Evolutionary conservation across 805 yeast genomes (phyloP).

Genomic region (Jamesozyma gamospora): DNA sequence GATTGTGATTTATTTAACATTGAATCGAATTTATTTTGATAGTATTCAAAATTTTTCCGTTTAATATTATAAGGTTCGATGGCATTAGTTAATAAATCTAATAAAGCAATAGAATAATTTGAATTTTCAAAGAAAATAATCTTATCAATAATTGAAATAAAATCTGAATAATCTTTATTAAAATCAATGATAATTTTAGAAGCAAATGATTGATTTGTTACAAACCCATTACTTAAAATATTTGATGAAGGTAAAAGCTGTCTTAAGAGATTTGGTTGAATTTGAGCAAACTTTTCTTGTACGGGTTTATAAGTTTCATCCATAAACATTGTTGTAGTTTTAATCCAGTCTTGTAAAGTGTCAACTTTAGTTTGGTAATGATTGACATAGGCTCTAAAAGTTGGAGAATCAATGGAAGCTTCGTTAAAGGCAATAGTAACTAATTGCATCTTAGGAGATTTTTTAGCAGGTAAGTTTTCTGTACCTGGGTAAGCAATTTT

Average conservation of each 20-base stretch:
- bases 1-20: conserved; percentile 42
- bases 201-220: conserved; percentile 62
- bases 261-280: conserved; percentile 35
- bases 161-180: conserved; percentile 11
- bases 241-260: conserved; percentile 38
- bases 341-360: conserved; percentile 57
- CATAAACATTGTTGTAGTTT: conserved; percentile 35
- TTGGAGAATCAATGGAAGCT: conserved; percentile 45
- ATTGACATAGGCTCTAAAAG: conserved; percentile 71
- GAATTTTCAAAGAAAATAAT: conserved; percentile 10
- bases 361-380: conserved; percentile 50
- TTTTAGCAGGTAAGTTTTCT: background rate
- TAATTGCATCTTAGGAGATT: conserved; percentile 4
- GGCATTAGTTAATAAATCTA: conserved; percentile 27
- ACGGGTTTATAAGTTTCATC: conserved; percentile 33
- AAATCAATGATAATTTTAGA: conserved; percentile 13
- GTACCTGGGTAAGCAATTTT: too few species aligned
- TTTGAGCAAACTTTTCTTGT: conserved; percentile 37
- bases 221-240: conserved; percentile 47
- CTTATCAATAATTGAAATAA: conserved; percentile 9
- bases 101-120: conserved; percentile 7
- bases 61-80: conserved; percentile 44
- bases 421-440: conserved; percentile 14
- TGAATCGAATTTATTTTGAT: conserved; percentile 59
- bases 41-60: conserved; percentile 47